Evolutionary conservation across 805 yeast species (phyloP).

Genomic region (Saccharomycopsis sp.): DNA sequence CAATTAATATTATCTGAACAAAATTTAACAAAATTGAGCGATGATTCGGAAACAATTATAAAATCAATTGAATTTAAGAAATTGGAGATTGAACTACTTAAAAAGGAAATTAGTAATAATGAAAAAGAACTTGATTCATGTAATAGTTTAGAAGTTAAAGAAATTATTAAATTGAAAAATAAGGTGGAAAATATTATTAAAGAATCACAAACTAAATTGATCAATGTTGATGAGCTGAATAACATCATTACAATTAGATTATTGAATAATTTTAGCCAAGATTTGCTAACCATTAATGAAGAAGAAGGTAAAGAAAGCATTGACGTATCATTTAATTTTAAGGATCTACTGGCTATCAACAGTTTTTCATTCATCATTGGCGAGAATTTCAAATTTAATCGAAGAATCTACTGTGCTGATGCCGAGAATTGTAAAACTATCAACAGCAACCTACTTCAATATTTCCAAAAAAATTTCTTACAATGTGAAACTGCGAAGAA

Average conservation of each 20-base stretch:
- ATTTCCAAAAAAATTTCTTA: conserved; percentile 6
- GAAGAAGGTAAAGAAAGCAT: conserved; percentile 16
- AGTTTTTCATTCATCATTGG: conserved; percentile 11
- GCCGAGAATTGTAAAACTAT: background rate
- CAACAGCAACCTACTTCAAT: conserved; percentile 7
- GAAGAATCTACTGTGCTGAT: conserved; percentile 4
- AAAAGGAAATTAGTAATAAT: conserved; percentile 20
- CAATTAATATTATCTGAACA: conserved; percentile 9
- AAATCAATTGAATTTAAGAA: conserved; percentile 14
- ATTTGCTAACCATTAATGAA: conserved; percentile 16
- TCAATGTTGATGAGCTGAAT: conserved; percentile 31
- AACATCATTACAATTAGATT: conserved; percentile 30
- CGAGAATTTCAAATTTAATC: conserved; percentile 12
- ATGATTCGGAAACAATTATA: conserved; percentile 1
- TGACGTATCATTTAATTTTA: conserved; percentile 23
- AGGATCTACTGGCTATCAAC: conserved; percentile 1
- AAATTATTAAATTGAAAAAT: conserved; percentile 13
- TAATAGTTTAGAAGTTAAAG: conserved; percentile 22
- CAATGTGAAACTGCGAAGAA: background rate
- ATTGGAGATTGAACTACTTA: conserved; percentile 17
- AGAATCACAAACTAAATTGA: conserved; percentile 27
- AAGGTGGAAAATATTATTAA: conserved; percentile 2
- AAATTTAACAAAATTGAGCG: conserved; percentile 3
- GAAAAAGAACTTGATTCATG: conserved; percentile 22
- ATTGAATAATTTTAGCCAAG: conserved; percentile 24